These are phyloP conservation scores for Arachis hypogaea DNA, from an alignment of 306 rosid genomes.

Conservation along the genomic window DNA sequence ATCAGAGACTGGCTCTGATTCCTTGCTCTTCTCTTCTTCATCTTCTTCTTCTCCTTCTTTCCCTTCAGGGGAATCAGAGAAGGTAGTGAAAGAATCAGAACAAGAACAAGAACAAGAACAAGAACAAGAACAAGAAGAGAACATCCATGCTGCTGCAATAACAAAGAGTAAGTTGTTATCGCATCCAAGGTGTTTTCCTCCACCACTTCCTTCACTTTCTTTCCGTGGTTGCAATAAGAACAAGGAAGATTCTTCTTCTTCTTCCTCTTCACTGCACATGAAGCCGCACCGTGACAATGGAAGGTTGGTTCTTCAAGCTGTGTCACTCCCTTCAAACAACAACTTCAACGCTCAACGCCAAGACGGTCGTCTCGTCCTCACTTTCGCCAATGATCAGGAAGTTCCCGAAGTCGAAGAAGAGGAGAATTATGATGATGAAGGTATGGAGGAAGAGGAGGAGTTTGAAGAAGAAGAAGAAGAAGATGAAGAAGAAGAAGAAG, in stretches of 20 bases:
- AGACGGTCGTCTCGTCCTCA: constrained; percentile 81
- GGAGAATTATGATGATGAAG: not conserved
- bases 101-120: constrained; percentile 12
- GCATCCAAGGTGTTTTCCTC: constrained; percentile 59
- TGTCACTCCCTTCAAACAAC: constrained; percentile 58
- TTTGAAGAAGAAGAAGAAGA: constrained; percentile 3
- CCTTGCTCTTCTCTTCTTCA: constrained; percentile 39
- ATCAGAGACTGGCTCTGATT: constrained; percentile 92
- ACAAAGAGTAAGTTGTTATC: constrained; percentile 38
- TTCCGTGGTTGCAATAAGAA: constrained; percentile 7
- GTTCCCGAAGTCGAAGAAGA: not conserved
- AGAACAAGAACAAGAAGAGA: not conserved
- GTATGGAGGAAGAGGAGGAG: constrained; percentile 34
- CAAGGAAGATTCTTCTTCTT: constrained; percentile 20
- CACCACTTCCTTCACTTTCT: constrained; percentile 70
- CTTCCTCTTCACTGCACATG: constrained; percentile 55
- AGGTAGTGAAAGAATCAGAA: constrained; percentile 25
- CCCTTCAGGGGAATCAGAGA: constrained; percentile 45
- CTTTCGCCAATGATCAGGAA: constrained; percentile 39
- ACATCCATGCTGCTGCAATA: constrained; percentile 17
- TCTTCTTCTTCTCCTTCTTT: constrained; percentile 51
- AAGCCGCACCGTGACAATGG: constrained; percentile 72
- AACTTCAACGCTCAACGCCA: constrained; percentile 68
- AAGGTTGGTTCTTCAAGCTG: constrained; percentile 75
- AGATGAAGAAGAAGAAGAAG: constrained; percentile 24